These are phyloP conservation scores for Rhizoctonia solani DNA, from an alignment of 1,284 basidiomycete species.

Conservation along the genomic window DNA sequence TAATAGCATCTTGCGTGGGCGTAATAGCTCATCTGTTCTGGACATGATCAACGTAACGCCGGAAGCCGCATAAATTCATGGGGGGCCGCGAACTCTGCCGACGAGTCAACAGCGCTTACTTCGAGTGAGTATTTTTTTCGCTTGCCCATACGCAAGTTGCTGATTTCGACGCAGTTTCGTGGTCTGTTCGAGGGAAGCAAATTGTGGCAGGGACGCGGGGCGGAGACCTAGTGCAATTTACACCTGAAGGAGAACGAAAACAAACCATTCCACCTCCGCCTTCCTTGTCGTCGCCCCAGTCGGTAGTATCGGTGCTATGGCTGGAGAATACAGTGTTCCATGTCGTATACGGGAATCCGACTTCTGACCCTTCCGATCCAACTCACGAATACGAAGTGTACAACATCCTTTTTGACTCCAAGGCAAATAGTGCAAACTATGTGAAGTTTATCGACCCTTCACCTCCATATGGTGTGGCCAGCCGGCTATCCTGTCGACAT, in stretches of 20 bases:
- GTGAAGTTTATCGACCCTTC: slow-evolving; percentile 57
- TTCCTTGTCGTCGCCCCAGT: slow-evolving; percentile 52
- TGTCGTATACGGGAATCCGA: slow-evolving; percentile 59
- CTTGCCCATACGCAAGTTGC: slow-evolving; percentile 35
- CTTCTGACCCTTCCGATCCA: slow-evolving; percentile 42
- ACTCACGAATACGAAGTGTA: slow-evolving; percentile 62
- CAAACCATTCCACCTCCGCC: slow-evolving; percentile 60
- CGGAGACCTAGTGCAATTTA: slow-evolving; percentile 74
- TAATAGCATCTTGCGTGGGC: slow-evolving; percentile 60
- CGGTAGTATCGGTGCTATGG: slow-evolving; percentile 60
- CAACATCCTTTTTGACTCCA: slow-evolving; percentile 63
- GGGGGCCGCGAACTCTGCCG: neutral
- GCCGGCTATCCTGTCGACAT: slow-evolving; percentile 60
- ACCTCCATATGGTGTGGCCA: slow-evolving; percentile 55
- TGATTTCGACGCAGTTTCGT: slow-evolving; percentile 56
- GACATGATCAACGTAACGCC: slow-evolving; percentile 60
- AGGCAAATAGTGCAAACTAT: slow-evolving; percentile 55
- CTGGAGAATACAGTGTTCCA: slow-evolving; percentile 74
- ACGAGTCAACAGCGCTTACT: slow-evolving; percentile 15
- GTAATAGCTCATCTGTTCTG: slow-evolving; percentile 51
- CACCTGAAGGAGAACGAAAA: slow-evolving; percentile 61
- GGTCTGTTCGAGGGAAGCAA: slow-evolving; percentile 89
- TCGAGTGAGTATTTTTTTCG: slow-evolving; percentile 33
- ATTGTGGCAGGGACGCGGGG: slow-evolving; percentile 72
- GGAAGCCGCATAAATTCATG: slow-evolving; percentile 49